phyloP scores from a whole-genome alignment of 495 filamentous ascomycete genomes.

The Talaromyces ruber region DNA sequence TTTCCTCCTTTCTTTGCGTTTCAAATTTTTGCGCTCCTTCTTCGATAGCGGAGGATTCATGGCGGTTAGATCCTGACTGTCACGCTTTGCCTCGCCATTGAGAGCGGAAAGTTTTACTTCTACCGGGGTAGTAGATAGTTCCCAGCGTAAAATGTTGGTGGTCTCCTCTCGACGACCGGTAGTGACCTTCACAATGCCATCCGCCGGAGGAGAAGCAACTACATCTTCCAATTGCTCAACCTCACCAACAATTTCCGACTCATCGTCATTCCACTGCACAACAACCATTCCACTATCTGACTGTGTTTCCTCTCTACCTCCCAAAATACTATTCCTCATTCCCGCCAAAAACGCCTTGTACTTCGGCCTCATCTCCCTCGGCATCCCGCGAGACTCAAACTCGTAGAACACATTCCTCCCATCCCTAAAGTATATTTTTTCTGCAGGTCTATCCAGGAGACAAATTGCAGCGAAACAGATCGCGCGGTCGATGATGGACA shows the following conservation, averaged over 20 bases:
- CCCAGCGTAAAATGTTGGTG: not conserved
- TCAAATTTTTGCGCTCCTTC: not conserved
- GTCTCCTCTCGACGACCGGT: not conserved
- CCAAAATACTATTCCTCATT: not conserved
- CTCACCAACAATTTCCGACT: not conserved
- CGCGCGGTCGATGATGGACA: not conserved
- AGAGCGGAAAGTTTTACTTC: not conserved
- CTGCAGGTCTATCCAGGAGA: not conserved
- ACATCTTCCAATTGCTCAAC: not conserved
- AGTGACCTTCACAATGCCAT: no score
- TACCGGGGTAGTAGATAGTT: not conserved
- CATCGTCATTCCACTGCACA: not conserved
- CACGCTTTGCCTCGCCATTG: not conserved
- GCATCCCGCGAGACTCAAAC: not conserved
- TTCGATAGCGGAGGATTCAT: not conserved
- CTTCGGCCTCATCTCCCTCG: not conserved
- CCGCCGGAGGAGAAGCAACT: not conserved
- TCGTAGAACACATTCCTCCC: not conserved
- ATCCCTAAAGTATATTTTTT: not conserved
- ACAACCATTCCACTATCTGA: not conserved
- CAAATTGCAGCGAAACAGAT: not conserved
- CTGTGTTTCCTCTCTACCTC: not conserved
- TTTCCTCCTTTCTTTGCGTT: not conserved
- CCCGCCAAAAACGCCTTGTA: not conserved
- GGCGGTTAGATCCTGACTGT: not conserved